Percentiles rank a stretch among this genome's conserved stretches.
These are phyloP conservation scores for Pistacia integerrima DNA, from an alignment of 345 rosid genomes.

Conservation along the genomic window DNA sequence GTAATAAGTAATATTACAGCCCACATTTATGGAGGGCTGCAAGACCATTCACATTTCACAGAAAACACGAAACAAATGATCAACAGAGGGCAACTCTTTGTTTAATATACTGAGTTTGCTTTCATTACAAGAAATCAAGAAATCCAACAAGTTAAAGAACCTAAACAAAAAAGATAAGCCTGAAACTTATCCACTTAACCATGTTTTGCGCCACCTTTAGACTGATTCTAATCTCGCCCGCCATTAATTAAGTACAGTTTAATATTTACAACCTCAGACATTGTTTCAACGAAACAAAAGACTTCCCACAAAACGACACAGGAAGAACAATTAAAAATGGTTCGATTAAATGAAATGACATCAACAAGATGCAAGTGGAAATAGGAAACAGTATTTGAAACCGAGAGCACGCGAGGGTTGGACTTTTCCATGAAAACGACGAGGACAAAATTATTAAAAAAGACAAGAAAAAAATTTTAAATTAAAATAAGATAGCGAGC, in stretches of 20 bases:
- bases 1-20: no score
- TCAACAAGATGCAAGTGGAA: not conserved
- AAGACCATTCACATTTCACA: no score
- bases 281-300: no score
- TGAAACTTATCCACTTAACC: not conserved
- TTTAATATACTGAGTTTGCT: not conserved
- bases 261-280: not conserved
- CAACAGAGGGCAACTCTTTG: no score
- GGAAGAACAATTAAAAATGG: not conserved
- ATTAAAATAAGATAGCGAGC: not conserved
- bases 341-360: not conserved
- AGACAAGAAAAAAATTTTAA: no score
- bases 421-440: not conserved
- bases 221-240: not conserved
- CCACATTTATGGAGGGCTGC: no score
- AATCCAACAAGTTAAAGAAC: not conserved
- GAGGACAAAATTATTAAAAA: not conserved
- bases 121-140: not conserved
- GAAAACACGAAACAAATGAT: no score
- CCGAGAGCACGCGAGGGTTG: not conserved
- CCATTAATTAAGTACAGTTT: not conserved
- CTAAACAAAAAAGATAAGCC: not conserved
- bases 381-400: not conserved
- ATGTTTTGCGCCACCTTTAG: not conserved
- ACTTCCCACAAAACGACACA: conserved; percentile 4